Evolutionary conservation across 2,329 filamentous ascomycete species (phyloP).

Genomic region (Magnaporthales sp.): DNA sequence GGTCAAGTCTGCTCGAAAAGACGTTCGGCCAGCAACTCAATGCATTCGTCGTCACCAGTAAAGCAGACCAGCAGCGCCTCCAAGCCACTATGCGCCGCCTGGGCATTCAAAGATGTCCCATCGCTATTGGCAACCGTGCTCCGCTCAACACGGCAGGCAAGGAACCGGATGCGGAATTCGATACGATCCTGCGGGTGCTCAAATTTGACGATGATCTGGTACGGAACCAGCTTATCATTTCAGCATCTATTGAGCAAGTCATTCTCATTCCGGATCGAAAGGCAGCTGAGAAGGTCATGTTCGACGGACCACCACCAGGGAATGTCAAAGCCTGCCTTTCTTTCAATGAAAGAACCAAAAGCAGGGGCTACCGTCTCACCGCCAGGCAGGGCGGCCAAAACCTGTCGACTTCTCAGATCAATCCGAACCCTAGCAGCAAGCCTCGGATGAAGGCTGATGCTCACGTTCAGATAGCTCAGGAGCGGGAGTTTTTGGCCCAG

Average conservation of each 20-base stretch:
- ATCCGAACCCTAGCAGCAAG: constrained; percentile 32
- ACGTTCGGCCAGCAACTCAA: constrained; percentile 61
- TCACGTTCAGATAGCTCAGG: constrained; percentile 52
- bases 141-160: constrained; percentile 51
- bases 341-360: constrained; percentile 51
- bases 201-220: constrained; percentile 75
- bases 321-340: constrained; percentile 70
- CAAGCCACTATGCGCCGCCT: constrained; percentile 53
- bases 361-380: constrained; percentile 51
- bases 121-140: constrained; percentile 54
- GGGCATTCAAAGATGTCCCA: constrained; percentile 38
- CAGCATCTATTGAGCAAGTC: constrained; percentile 72
- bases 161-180: constrained; percentile 64
- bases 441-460: constrained; percentile 76
- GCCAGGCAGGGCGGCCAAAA: constrained; percentile 28
- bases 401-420: constrained; percentile 24
- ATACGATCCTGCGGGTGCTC: constrained; percentile 73
- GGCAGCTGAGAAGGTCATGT: constrained; percentile 63
- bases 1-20: constrained; percentile 75
- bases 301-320: constrained; percentile 46
- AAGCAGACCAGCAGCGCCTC: constrained; percentile 64
- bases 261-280: constrained; percentile 63
- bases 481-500: constrained; percentile 40
- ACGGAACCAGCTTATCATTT: constrained; percentile 75
- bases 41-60: constrained; percentile 74